phyloP scores from a whole-genome alignment of 345 rosid genomes.

The Rhodomyrtus tomentosa region DNA sequence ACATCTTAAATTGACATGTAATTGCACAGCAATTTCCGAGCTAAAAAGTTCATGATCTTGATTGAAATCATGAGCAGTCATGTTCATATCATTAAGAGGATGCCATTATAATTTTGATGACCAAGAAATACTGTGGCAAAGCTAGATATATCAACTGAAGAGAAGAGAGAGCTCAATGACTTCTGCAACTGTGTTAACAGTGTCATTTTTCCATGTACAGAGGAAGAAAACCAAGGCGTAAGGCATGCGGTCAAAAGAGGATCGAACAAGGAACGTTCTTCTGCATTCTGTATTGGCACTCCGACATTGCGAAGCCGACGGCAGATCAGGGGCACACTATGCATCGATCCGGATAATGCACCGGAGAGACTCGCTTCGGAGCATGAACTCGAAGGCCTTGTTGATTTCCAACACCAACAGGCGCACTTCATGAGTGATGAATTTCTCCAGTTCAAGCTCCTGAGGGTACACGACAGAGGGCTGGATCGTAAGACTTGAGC shows the following conservation, averaged over 20 bases:
- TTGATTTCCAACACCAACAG: constrained; percentile 39
- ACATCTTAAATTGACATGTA: background rate
- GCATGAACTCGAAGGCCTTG: constrained; percentile 43
- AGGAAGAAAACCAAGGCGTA: background rate
- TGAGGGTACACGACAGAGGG: background rate
- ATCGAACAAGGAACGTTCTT: background rate
- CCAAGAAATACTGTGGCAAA: background rate
- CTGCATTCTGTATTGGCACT: background rate
- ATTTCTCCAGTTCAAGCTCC: constrained; percentile 38
- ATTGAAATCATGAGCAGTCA: background rate
- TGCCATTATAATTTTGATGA: background rate
- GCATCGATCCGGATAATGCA: constrained; percentile 33
- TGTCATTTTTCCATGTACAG: background rate
- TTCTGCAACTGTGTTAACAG: background rate
- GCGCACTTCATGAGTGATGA: constrained; percentile 33
- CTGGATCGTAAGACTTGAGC: background rate
- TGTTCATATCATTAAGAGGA: background rate
- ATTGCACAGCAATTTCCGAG: background rate
- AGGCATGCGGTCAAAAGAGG: background rate
- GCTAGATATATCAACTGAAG: background rate
- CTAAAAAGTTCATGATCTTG: background rate
- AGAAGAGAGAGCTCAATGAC: background rate
- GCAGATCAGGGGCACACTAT: background rate
- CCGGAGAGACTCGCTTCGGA: constrained; percentile 26
- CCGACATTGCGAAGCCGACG: background rate